Evolutionary conservation across 257 asterid species (phyloP), one percentile per base, ranked within the genome.

Genomic region (Petrea volubilis): DNA sequence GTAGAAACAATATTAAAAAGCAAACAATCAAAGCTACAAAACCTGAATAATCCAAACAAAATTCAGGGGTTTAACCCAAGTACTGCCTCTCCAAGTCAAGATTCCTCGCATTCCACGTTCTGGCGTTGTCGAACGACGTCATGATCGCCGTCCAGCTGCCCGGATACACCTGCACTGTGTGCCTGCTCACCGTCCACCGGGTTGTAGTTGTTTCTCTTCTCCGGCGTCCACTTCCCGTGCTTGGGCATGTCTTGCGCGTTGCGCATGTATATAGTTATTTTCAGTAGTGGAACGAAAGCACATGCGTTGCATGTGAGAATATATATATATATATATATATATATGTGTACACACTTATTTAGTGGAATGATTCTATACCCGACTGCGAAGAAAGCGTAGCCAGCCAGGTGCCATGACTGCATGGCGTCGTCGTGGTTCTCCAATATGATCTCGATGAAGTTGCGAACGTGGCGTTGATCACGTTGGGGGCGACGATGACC

Each of bases 111-210:
- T 64, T 87, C 94, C 96, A 89, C 83, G 87, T 81, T 6, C 96
- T 94, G 0, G 92, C 87, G 18, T 89, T 89, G 68, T 89, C 94
- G 64, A 85, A 5, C 2, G 96, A 83, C 1, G 79, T 60, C 93
- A 89, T 75, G 5, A 87, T 49, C 0, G 96, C 94, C 6, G 90
- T 83, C 96, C 96, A 89, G 57, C 88, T 78, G 3, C 80, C 75
- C 0, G 96, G 96, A 31, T 83, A 87, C 3, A 89, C 96, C 14
- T 89, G 96, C 21, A 89, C 69, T 2, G 93, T 89, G 79, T 87
- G 69, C 62, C 86, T 67, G 63, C 93, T 87, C 40, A 87, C 70
- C 20, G 64, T 89, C 96, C 9, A 87, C 60, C 56, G 87, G 80
- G 56, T 89, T 89, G 88, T 89, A 89, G 71, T 73, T 82, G 74